Base-by-base conservation (phyloP, 2,329 filamentous ascomycete species). In the Aureobasidium sp. region DNA sequence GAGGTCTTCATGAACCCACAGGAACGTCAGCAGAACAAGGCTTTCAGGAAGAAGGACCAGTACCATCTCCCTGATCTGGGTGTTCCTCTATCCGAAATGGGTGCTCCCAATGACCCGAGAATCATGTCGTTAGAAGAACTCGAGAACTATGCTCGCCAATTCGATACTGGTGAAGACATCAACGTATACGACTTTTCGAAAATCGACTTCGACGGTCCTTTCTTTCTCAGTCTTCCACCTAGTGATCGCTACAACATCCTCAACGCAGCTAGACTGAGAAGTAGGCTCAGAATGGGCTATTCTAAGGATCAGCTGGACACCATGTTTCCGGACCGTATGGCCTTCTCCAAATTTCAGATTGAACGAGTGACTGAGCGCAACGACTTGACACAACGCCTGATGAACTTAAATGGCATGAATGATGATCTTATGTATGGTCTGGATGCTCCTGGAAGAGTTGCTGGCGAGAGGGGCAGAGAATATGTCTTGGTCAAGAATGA, bases 281-380 rank as follows among this genome's bases (percentile, higher is more conserved):
- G 91, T 73, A 83, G 94, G 59, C 79, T 99, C 69, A 85, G 94
- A 71, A 96, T 99, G 93, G 94, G 94, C 0, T 84, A 96, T 68
- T 96, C 90, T 62, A 97, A 97, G 74, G 93, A 99, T 66, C 94
- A 99, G 74, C 77, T 99, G 15, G 92, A 97, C 67, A 84, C 82
- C 49, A 99, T 99, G 94, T 99, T 99, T 72, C 93, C 94, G 0
- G 89, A 99, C 72, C 86, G 94, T 30, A 97, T 99, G 91, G 94
- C 88, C 0, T 99, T 99, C 71, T 97, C 92, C 1, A 88, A 83
- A 64, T 99, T 99, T 70, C 94, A 99, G 74, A 96, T 99, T 62
- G 94, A 97, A 71, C 82, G 94, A 62, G 95, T 97, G 10, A 85
- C 83, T 67, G 93, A 99, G 76, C 83, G 95, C 54, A 99, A 99